Base-by-base conservation (phyloP, 2,329 filamentous ascomycete genomes). In the Ceratocystis cacaofunesta region DNA sequence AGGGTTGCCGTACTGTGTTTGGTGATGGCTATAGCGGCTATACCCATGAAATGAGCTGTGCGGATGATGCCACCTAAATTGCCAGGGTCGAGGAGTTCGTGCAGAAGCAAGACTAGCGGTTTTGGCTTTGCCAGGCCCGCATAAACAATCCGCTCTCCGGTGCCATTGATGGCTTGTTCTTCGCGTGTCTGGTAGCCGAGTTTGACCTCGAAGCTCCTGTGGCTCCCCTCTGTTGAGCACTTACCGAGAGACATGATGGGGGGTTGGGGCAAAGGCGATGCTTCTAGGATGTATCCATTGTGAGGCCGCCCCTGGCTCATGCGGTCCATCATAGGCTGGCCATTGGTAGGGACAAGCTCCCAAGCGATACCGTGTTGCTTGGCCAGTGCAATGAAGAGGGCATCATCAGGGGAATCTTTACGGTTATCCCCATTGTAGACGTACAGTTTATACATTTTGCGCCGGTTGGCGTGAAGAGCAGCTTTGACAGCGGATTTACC, bases 51-150 rank as follows among this genome's bases (percentile, higher is more conserved):
- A 71, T 90, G 88, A 1, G 91, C 90, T 5, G 90, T 90, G 44
- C 94, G 88, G 55, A 97, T 80, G 67, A 97, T 92, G 25, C 86
- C 90, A 52, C 94, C 94, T 0, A 97, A 78, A 72, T 99, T 99
- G 30, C 90, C 91, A 0, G 91, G 88, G 71, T 99, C 92, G 8
- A 90, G 76, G 46, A 95, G 85, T 64, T 87, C 83, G 70, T 94
- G 87, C 1, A 94, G 78, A 41, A 92, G 76, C 1, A 95, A 77
- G 7, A 95, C 78, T 36, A 95, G 79, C 0, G 90, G 90, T 62
- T 86, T 82, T 65, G 76, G 79, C 25, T 69, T 70, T 55, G 68
- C 70, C 68, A 65, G 68, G 8, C 41, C 32, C 3, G 63, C 64
- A 32, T 64, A 68, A 19, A 32, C 57, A n/a, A 68, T 46, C 5